These are phyloP conservation scores for Allantophomopsis cytisporea DNA, from an alignment of 2,329 filamentous ascomycete genomes.

Conservation along the genomic window DNA sequence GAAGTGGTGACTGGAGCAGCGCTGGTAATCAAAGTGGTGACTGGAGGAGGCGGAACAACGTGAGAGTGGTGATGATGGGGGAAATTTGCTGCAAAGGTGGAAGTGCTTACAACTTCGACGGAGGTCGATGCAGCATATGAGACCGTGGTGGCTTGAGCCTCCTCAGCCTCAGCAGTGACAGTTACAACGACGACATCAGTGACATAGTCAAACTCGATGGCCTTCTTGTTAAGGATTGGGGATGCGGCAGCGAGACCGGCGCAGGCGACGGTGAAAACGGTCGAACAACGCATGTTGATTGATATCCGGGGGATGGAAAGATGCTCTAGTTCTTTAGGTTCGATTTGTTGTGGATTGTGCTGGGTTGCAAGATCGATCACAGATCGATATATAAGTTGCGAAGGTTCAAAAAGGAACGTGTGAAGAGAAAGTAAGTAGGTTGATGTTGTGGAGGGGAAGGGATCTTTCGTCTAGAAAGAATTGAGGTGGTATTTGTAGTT, in stretches of 20 bases:
- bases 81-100: too few relatives aligned
- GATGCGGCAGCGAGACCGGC: slow-evolving; percentile 20
- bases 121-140: neutral
- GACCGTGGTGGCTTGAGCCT: neutral
- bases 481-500: too few relatives aligned
- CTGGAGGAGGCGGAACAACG: neutral
- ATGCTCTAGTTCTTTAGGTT: slow-evolving; percentile 1
- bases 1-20: neutral
- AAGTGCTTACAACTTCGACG: too few relatives aligned
- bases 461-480: too few relatives aligned
- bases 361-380: too few relatives aligned
- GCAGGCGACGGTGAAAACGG: slow-evolving; percentile 19
- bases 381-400: too few relatives aligned
- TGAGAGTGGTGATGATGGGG: neutral
- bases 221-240: slow-evolving; percentile 19
- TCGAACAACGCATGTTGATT: slow-evolving; percentile 26
- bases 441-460: neutral
- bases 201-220: slow-evolving; percentile 12
- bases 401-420: too few relatives aligned
- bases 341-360: too few relatives aligned
- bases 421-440: neutral
- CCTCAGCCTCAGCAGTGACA: slow-evolving; percentile 16
- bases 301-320: neutral
- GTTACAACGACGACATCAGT: slow-evolving; percentile 22
- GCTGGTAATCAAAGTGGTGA: neutral